Evolutionary conservation across 345 rosid genomes (phyloP).

Genomic region (Gossypium thurberi): DNA sequence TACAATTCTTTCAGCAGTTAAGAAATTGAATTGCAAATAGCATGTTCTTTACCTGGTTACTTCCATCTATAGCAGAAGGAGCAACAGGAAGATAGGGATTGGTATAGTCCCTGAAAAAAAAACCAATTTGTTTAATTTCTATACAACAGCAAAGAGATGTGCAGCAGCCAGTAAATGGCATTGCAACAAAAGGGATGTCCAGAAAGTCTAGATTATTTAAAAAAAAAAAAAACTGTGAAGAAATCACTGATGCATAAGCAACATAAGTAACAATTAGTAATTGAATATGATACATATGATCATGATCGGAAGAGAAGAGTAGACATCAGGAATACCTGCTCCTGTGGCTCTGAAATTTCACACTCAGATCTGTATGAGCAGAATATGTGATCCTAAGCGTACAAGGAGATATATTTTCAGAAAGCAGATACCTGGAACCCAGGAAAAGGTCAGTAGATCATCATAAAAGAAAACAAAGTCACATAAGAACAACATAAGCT

Average conservation of each 20-base stretch:
- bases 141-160: conserved; percentile 2
- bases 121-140: neutral
- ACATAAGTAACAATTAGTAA: neutral
- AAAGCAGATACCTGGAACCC: conserved; percentile 71
- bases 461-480: neutral
- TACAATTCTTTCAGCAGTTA: neutral
- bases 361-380: conserved; percentile 97
- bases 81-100: conserved; percentile 96
- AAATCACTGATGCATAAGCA: neutral
- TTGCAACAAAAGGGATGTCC: neutral
- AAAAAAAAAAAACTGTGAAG: neutral
- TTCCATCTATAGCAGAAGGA: conserved; percentile 91
- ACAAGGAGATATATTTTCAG: conserved; percentile 66
- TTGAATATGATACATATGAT: neutral
- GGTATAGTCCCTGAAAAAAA: conserved; percentile 76
- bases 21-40: neutral
- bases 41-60: conserved; percentile 49
- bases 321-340: conserved; percentile 58
- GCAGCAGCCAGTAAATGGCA: neutral
- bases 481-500: neutral
- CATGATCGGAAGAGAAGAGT: neutral
- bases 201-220: neutral
- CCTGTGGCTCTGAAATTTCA: conserved; percentile 93
- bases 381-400: conserved; percentile 92
- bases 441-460: conserved; percentile 16